Percentiles rank a stretch among this genome's conserved stretches.
These are phyloP conservation scores for Miscanthus sacchariflorus DNA, from an alignment of 202 grass and related monocot genomes.

Conservation along the genomic window DNA sequence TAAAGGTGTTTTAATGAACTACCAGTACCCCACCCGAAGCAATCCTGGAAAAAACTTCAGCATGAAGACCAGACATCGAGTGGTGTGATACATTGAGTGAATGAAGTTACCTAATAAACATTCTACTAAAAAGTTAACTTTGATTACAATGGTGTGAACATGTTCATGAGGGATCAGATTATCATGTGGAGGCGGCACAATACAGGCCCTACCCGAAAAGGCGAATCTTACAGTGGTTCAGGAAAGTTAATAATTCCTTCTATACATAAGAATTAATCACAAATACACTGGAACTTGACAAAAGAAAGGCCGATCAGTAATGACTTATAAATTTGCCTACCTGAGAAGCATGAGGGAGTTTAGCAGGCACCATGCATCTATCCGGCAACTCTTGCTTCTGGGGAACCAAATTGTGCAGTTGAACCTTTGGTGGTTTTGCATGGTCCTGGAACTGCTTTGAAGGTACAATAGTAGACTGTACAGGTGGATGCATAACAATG, in stretches of 20 bases:
- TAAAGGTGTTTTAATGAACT: not conserved
- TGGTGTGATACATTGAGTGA: not conserved
- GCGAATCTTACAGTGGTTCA: not conserved
- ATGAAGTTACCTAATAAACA: not conserved
- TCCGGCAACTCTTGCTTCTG: slow-evolving; percentile 47
- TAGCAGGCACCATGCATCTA: slow-evolving; percentile 29
- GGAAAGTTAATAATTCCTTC: not conserved
- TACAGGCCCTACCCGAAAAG: not conserved
- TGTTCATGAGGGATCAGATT: not conserved
- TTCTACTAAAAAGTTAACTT: not conserved
- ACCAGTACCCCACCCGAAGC: not conserved
- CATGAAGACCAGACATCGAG: not conserved
- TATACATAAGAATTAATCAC: not conserved
- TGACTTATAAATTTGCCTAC: slow-evolving; percentile 25
- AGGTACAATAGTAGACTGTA: slow-evolving; percentile 53
- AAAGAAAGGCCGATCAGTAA: not conserved
- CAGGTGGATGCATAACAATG: slow-evolving; percentile 40
- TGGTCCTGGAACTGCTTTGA: slow-evolving; percentile 64
- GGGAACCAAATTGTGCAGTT: slow-evolving; percentile 43
- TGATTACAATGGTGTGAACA: not conserved
- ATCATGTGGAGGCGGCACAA: not conserved
- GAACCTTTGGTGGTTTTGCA: slow-evolving; percentile 40
- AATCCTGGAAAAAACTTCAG: not conserved
- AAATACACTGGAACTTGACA: not conserved
- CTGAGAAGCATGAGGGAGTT: slow-evolving; percentile 45